These are phyloP conservation scores for Neofusicoccum kwambonambiense DNA, from an alignment of 2,329 filamentous ascomycete species.

Conservation along the genomic window DNA sequence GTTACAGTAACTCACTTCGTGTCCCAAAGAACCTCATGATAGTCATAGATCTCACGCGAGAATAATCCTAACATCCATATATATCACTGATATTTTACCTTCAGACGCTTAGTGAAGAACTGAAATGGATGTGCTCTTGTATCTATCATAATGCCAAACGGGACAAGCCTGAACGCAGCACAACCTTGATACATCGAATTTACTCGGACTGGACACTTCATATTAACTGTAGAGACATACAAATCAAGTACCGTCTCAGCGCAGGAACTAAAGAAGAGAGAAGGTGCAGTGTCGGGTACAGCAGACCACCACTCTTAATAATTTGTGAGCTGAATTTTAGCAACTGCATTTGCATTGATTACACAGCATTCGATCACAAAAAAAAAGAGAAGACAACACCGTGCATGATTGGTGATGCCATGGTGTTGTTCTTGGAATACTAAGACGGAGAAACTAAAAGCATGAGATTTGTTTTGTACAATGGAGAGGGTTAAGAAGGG, in stretches of 20 bases:
- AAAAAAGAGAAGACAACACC: background rate
- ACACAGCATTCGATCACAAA: background rate
- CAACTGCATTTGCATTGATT: background rate
- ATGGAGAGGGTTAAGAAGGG: background rate
- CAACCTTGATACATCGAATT: too few species aligned
- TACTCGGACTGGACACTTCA: too few species aligned
- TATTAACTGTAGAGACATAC: background rate
- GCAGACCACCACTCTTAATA: background rate
- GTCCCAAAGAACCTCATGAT: background rate
- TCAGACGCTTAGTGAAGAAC: background rate
- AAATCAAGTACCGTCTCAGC: background rate
- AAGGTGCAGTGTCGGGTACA: background rate
- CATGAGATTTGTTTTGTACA: background rate
- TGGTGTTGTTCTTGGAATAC: slow-evolving; percentile 25
- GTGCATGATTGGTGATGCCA: slow-evolving; percentile 29
- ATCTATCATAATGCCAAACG: background rate
- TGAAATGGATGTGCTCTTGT: background rate
- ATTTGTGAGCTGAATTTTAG: background rate
- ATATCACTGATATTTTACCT: background rate
- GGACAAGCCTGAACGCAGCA: background rate
- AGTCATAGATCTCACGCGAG: background rate
- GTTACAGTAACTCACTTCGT: background rate
- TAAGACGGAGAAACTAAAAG: slow-evolving; percentile 19
- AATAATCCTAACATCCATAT: background rate
- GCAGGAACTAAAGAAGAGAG: background rate